Conservation (phyloP, 345 rosid species). For the Gossypium thurberi region DNA sequence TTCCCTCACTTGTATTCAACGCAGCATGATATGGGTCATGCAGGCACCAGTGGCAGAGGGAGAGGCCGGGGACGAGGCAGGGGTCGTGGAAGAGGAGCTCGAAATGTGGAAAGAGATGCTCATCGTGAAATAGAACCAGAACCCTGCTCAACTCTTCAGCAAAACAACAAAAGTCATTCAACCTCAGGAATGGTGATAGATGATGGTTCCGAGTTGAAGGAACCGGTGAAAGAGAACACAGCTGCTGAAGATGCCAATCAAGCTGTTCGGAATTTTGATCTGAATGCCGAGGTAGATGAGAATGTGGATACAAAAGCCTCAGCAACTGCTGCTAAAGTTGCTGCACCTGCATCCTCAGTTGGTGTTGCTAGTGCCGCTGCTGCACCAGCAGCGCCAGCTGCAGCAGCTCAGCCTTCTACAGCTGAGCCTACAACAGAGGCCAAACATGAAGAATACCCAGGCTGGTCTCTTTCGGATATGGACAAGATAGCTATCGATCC, state of each 20-base stretch:
- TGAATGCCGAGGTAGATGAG: constrained; percentile 59
- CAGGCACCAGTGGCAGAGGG: constrained; percentile 75
- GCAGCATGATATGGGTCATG: constrained; percentile 62
- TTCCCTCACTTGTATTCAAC: not conserved
- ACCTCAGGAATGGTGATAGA: constrained; percentile 29
- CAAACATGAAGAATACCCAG: not conserved
- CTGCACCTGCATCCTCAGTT: not conserved
- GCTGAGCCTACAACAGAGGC: not conserved
- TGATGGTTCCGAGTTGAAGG: constrained; percentile 41
- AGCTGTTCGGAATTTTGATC: constrained; percentile 62
- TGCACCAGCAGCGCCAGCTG: not conserved
- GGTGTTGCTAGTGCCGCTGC: not conserved
- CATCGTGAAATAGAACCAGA: constrained; percentile 65
- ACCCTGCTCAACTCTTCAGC: constrained; percentile 31
- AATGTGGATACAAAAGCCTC: constrained; percentile 32
- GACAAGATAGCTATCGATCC: not conserved
- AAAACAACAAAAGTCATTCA: constrained; percentile 15
- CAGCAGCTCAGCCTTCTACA: not conserved
- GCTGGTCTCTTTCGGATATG: not conserved
- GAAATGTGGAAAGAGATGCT: constrained; percentile 55
- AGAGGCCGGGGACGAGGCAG: constrained; percentile 97
- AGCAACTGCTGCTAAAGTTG: constrained; percentile 5
- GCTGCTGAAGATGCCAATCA: constrained; percentile 39
- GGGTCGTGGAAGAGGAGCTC: constrained; percentile 81
- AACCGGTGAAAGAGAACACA: constrained; percentile 31